Conservation (phyloP, 257 asterid genomes). For the Forsythia suspensa region DNA sequence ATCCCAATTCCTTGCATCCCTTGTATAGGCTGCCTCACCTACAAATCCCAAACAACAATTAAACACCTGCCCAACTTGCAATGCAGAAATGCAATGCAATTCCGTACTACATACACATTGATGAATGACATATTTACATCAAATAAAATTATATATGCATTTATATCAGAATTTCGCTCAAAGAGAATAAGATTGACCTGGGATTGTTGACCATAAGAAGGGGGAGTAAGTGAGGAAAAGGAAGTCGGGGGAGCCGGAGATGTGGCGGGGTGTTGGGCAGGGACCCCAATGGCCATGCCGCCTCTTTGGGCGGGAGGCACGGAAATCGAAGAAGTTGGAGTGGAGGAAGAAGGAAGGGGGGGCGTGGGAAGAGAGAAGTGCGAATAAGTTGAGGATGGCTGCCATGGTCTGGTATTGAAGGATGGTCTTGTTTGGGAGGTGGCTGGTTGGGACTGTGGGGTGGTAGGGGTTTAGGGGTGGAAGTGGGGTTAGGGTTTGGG, state of each 20-base stretch:
- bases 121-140: not conserved
- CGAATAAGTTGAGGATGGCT: constrained; percentile 34
- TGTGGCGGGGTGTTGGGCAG: constrained; percentile 61
- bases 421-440: constrained; percentile 47
- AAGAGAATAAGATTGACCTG: constrained; percentile 38
- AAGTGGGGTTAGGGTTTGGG: constrained; percentile 31
- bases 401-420: constrained; percentile 68
- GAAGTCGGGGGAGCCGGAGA: constrained; percentile 56
- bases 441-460: constrained; percentile 36
- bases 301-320: constrained; percentile 52
- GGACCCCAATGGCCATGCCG: constrained; percentile 83
- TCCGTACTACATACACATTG: not conserved
- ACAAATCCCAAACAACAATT: constrained; percentile 19
- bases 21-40: constrained; percentile 66
- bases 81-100: constrained; percentile 7
- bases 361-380: constrained; percentile 68
- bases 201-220: constrained; percentile 64
- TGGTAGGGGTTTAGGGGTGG: constrained; percentile 30
- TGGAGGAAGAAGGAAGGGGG: constrained; percentile 52
- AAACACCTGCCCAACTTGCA: not conserved
- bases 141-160: not conserved
- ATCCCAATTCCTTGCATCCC: constrained; percentile 64
- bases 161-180: not conserved
- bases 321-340: constrained; percentile 44
- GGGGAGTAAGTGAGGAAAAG: constrained; percentile 59